These are phyloP conservation scores for Medicago lupulina DNA, from an alignment of 306 rosid species.

Conservation along the genomic window DNA sequence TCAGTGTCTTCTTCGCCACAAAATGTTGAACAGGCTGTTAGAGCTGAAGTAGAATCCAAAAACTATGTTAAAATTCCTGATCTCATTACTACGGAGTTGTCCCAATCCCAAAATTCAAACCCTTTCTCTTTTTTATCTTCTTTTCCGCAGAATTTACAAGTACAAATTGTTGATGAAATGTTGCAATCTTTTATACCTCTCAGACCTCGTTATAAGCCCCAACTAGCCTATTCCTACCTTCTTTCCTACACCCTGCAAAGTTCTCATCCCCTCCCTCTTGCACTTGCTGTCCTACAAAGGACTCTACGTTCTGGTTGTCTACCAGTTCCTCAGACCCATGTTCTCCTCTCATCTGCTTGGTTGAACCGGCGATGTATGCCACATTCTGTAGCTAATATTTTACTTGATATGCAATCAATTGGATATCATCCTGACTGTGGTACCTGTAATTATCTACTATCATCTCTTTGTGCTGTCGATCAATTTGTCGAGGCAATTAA, in stretches of 20 bases:
- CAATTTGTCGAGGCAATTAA: slow-evolving; percentile 67
- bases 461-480: slow-evolving; percentile 74
- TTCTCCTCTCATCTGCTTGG: slow-evolving; percentile 76
- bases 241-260: slow-evolving; percentile 68
- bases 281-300: slow-evolving; percentile 69
- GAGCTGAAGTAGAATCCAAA: slow-evolving; percentile 64
- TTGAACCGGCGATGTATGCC: slow-evolving; percentile 49
- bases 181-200: slow-evolving; percentile 71
- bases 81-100: slow-evolving; percentile 50
- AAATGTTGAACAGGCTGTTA: slow-evolving; percentile 51
- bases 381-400: slow-evolving; percentile 52
- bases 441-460: slow-evolving; percentile 68
- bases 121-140: slow-evolving; percentile 75
- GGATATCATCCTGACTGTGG: slow-evolving; percentile 72
- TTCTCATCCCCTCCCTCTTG: slow-evolving; percentile 65
- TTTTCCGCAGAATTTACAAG: slow-evolving; percentile 53
- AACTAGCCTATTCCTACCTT: slow-evolving; percentile 58
- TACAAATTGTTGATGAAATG: slow-evolving; percentile 72
- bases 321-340: slow-evolving; percentile 68
- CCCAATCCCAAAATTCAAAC: slow-evolving; percentile 57
- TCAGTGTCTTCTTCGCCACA: slow-evolving; percentile 48
- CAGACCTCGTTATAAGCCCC: slow-evolving; percentile 64
- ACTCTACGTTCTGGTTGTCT: slow-evolving; percentile 73
- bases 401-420: slow-evolving; percentile 70
- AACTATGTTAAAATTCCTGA: slow-evolving; percentile 68